These are phyloP conservation scores for Boletus insuetus DNA, from an alignment of 768 basidiomycete genomes.

Conservation along the genomic window DNA sequence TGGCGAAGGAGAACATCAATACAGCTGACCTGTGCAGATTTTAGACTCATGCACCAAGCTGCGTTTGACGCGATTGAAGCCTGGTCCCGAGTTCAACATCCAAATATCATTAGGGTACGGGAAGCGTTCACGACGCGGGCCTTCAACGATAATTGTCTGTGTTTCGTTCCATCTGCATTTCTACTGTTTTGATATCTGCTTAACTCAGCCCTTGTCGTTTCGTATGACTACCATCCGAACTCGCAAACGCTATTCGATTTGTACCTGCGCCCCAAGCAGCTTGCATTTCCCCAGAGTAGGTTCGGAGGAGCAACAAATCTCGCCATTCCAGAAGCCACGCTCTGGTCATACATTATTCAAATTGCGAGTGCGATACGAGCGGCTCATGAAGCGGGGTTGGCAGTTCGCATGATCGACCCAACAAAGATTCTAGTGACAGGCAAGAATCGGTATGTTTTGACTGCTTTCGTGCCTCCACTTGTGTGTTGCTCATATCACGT, in stretches of 20 bases:
- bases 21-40: constrained; percentile 50
- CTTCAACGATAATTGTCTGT: constrained; percentile 88
- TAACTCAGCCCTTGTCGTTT: constrained; percentile 77
- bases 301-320: constrained; percentile 28
- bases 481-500: constrained; percentile 1
- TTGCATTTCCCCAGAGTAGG: constrained; percentile 36
- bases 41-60: constrained; percentile 72
- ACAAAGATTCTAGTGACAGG: constrained; percentile 88
- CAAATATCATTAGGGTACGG: constrained; percentile 74
- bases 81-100: constrained; percentile 85
- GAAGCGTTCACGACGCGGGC: constrained; percentile 95
- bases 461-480: background rate
- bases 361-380: constrained; percentile 83
- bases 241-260: constrained; percentile 78
- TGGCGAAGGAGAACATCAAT: background rate
- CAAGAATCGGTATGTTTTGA: constrained; percentile 66
- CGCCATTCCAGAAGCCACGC: constrained; percentile 66
- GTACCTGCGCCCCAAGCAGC: constrained; percentile 61
- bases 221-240: constrained; percentile 85
- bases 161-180: constrained; percentile 1
- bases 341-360: constrained; percentile 95
- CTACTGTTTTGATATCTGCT: constrained; percentile 9
- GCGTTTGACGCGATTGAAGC: constrained; percentile 82
- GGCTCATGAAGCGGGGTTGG: constrained; percentile 78
- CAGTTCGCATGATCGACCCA: constrained; percentile 78